Evolutionary conservation across 176 grass and related monocot species (phyloP), one percentile per base, ranked within the genome.

Genomic region (Juncus effusus): DNA sequence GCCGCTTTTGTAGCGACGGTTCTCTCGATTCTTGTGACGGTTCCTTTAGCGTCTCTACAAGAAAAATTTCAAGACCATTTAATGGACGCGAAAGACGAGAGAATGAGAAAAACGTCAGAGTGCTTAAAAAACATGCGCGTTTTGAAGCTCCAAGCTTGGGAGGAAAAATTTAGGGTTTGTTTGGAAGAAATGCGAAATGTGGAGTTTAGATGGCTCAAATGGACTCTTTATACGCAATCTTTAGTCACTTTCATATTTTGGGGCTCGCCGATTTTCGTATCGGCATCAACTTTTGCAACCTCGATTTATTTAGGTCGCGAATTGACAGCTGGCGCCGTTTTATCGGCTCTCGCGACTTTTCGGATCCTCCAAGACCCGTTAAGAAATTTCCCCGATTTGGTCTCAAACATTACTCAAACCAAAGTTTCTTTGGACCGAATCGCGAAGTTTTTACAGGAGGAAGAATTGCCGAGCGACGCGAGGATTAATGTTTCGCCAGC

Each of bases 291-390:
- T 54, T 99, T 99, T 9, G 94, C 71, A 16, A 99, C 94, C 38
- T 99, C 85, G 37, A 99, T 99, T 86, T 64, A 92, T 36, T 78
- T 99, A 19, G 94, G 94, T 40, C 77, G 63, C 3, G 74, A 99
- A 41, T 88, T 99, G 69, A 99, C 94, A 42, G 94, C 94, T 40
- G 94, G 94, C 63, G 83, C 88, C 47, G 94, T 99, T 56, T 85
- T 99, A 59, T 99, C 94, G 45, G 88, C 94, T 79, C 75, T 99
- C 61, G 94, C 88, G 64, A 99, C 94, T 4, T 99, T 99, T 65
- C 83, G 94, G 62, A 99, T 99, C 85, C 94, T 99, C 73, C 94
- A 99, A 84, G 94, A 99, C 7, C 94, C 94, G 51, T 68, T 99
- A 16, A 93, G 94, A 64, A 99, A 92, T 72, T 99, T 93, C 69